phyloP scores from a whole-genome alignment of 306 rosid genomes.

The Trifolium dubium region DNA sequence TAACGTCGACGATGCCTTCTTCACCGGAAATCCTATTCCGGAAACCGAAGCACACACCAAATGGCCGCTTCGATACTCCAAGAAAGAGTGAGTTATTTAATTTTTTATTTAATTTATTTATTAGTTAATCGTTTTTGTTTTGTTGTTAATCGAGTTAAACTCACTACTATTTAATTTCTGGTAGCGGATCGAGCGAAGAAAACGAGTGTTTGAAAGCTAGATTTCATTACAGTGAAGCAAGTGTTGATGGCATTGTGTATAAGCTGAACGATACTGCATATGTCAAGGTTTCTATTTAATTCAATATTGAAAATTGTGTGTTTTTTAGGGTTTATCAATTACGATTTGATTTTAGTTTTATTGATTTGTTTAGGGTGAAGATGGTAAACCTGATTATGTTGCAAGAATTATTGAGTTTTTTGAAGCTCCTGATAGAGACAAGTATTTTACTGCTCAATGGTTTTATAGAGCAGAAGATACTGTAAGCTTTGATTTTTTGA shows the following conservation, averaged over 20 bases:
- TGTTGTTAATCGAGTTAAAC: no score
- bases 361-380: conserved; percentile 42
- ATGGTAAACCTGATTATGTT: conserved; percentile 44
- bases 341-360: background rate
- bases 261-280: conserved; percentile 39
- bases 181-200: background rate
- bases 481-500: conserved; percentile 5
- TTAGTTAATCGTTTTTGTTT: background rate
- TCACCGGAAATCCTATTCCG: conserved; percentile 46
- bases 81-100: conserved; percentile 28
- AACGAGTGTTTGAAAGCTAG: conserved; percentile 14
- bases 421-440: background rate
- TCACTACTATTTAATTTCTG: no score
- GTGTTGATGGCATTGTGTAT: conserved; percentile 38
- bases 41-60: conserved; percentile 23
- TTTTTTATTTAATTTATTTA: no score
- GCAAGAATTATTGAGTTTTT: background rate
- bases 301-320: no score
- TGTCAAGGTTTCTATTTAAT: no score
- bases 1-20: background rate
- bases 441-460: conserved; percentile 52
- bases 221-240: conserved; percentile 43
- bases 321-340: no score
- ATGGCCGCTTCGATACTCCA: conserved; percentile 49
- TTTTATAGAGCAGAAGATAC: conserved; percentile 55